phyloP scores from a whole-genome alignment of 2,329 filamentous ascomycete genomes.

The Rasamsonia emersonii region DNA sequence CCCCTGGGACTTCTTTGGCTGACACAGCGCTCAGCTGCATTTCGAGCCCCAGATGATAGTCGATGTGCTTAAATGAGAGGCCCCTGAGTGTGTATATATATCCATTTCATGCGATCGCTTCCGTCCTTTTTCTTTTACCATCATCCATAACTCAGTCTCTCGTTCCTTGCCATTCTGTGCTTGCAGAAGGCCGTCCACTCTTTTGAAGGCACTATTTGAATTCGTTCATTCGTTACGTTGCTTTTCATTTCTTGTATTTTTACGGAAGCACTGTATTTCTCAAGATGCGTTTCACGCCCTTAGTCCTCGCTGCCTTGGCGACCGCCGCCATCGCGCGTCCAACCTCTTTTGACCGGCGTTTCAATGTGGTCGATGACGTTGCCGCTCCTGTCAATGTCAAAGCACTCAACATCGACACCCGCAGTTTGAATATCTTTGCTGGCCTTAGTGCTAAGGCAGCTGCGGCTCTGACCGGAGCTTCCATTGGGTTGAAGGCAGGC shows the following conservation, averaged over 20 bases:
- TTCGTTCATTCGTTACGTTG: background rate
- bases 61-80: too few relatives aligned
- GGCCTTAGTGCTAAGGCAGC: conserved; percentile 25
- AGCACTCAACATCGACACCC: conserved; percentile 8
- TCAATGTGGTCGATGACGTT: conserved; percentile 13
- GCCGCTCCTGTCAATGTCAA: conserved; percentile 14
- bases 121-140: too few relatives aligned
- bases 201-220: background rate
- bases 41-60: too few relatives aligned
- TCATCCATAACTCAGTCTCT: too few relatives aligned
- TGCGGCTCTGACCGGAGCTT: conserved; percentile 27
- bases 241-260: background rate
- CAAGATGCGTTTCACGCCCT: conserved; percentile 8
- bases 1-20: too few relatives aligned
- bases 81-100: too few relatives aligned
- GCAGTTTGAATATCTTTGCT: conserved; percentile 13
- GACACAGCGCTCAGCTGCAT: too few relatives aligned
- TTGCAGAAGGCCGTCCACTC: conserved; percentile 1
- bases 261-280: background rate
- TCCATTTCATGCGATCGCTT: background rate
- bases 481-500: conserved; percentile 24
- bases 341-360: background rate
- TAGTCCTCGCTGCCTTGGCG: conserved; percentile 8
- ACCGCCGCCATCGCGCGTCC: conserved; percentile 6
- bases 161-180: background rate